Evolutionary conservation across 2,329 filamentous ascomycete genomes (phyloP), one percentile per base, ranked within the genome.

Genomic region (Sporothrix brasiliensis): DNA sequence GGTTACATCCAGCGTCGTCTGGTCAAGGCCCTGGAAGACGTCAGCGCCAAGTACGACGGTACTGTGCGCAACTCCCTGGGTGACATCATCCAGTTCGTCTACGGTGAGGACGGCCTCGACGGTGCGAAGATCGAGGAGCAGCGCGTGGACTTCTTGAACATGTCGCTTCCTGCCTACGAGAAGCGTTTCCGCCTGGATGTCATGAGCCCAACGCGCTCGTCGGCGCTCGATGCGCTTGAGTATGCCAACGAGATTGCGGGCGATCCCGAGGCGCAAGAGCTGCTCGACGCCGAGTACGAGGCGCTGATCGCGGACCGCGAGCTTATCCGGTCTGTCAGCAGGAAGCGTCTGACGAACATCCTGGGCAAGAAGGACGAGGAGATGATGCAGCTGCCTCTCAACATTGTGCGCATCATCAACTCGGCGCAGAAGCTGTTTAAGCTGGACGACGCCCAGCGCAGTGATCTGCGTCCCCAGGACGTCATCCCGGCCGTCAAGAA

Each of bases 1-100:
- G 95, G 95, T 82, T 99, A 99, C 80, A 99, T 99, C 74, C 96
- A 99, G 81, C 92, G 95, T 82, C 93, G 96, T 85, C 87, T 99
- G 60, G 95, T 99, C 77, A 99, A 99, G 82, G 96, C 96, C 13
- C 87, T 99, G 3, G 95, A 99, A 85, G 95, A 99, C 80, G 91
- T 98, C 68, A 97, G 94, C 84, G 94, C 94, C 72, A 96, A 96
- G 78, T 99, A 99, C 78, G 95, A 99, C 76, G 94, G 94, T 73
- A 99, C 95, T 6, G 93, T 99, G 39, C 91, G 95, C 72, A 99
- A 99, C 81, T 99, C 95, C 2, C 86, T 98, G 58, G 95, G 95
- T 60, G 96, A 99, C 76, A 91, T 99, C 73, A 90, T 99, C 69
- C 94, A 99, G 78, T 99, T 99, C 83, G 86, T 97, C 72, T 99